Evolutionary conservation across 2,329 filamentous ascomycete species (phyloP).

Genomic region (Diaporthe sp.): DNA sequence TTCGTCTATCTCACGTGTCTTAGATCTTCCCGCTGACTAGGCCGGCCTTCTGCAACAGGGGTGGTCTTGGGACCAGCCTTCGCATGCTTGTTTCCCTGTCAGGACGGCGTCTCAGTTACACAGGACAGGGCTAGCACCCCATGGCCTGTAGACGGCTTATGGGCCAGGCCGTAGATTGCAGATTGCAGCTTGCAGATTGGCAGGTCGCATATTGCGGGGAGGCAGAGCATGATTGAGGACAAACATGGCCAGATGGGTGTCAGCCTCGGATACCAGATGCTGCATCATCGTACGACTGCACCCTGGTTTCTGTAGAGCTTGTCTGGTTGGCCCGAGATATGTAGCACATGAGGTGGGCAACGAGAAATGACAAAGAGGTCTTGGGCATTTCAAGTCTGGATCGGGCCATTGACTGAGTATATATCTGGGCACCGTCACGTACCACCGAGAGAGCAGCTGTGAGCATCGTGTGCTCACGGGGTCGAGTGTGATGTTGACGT

Average conservation of each 20-base stretch:
- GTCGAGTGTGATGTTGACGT: background rate
- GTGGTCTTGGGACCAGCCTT: conserved; percentile 23
- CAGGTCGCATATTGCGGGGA: conserved; percentile 14
- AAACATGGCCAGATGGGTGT: conserved; percentile 14
- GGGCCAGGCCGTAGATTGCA: background rate
- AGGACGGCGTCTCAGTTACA: conserved; percentile 36
- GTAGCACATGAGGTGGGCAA: background rate
- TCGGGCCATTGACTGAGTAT: background rate
- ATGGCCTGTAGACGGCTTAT: background rate
- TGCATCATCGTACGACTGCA: conserved; percentile 34
- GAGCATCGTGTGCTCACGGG: background rate
- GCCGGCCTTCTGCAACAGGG: conserved; percentile 25
- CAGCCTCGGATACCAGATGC: conserved; percentile 22
- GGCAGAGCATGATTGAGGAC: background rate
- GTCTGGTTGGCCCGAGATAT: conserved; percentile 28
- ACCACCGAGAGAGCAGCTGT: background rate
- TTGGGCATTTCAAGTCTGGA: background rate
- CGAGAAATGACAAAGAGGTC: conserved; percentile 13
- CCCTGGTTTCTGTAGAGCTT: background rate
- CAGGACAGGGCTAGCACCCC: conserved; percentile 8
- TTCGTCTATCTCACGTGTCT: conserved; percentile 27
- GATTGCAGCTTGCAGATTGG: conserved; percentile 22
- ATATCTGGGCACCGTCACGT: background rate
- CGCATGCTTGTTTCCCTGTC: conserved; percentile 26
- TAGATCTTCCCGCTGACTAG: conserved; percentile 32